Percentiles rank a stretch among this genome's conserved stretches.
These are phyloP conservation scores for Acanthamoeba triangularis DNA, from an alignment of 208 protist genomes.

Conservation along the genomic window DNA sequence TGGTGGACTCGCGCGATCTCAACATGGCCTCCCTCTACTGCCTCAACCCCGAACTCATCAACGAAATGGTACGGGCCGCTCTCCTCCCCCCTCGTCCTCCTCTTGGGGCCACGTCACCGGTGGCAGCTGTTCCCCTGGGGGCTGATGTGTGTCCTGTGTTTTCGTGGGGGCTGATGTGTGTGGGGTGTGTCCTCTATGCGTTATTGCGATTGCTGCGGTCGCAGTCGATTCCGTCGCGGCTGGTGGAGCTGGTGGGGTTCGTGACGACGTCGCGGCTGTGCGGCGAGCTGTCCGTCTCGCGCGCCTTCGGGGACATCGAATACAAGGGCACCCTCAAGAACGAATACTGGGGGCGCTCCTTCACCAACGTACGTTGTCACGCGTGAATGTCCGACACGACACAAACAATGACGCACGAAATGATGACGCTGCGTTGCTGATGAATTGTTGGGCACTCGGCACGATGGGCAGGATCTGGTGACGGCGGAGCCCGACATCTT, in stretches of 20 bases:
- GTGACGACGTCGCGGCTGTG: conserved; percentile 15
- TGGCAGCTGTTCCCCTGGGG: too few relatives aligned
- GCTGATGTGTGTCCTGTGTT: too few relatives aligned
- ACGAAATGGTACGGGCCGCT: not conserved
- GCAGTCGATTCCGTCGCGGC: conserved; percentile 11
- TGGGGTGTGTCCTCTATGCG: too few relatives aligned
- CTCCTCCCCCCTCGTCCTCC: too few relatives aligned
- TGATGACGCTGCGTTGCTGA: too few relatives aligned
- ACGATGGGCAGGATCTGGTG: not conserved
- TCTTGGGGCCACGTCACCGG: too few relatives aligned
- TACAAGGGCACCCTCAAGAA: conserved; percentile 44
- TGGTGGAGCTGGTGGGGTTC: conserved; percentile 36
- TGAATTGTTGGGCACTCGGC: too few relatives aligned
- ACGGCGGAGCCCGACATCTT: conserved; percentile 9
- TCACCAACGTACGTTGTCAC: not conserved
- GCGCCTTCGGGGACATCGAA: conserved; percentile 11
- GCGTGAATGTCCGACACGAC: too few relatives aligned
- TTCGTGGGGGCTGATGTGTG: too few relatives aligned
- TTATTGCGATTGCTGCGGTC: too few relatives aligned
- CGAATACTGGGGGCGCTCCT: not conserved
- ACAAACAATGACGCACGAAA: too few relatives aligned
- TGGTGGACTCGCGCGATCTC: conserved; percentile 13
- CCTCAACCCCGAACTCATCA: conserved; percentile 21
- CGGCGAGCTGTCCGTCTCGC: not conserved
- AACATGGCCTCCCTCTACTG: conserved; percentile 7